These are phyloP conservation scores for Penicillium verhagenii DNA, from an alignment of 495 filamentous ascomycete genomes.

Conservation along the genomic window DNA sequence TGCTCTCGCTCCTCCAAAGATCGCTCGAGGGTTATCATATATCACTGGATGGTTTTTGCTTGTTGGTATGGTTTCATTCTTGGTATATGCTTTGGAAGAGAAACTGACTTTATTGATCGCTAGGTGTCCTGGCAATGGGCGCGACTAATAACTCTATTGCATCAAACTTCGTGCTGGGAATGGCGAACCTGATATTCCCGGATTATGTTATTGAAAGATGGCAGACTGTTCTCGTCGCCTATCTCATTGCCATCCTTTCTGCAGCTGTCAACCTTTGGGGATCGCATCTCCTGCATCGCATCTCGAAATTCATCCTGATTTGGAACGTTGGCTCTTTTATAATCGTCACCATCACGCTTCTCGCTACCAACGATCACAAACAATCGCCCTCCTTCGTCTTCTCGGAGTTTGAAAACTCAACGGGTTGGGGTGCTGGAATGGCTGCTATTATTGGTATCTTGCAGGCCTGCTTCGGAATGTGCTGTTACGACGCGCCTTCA, in stretches of 20 bases:
- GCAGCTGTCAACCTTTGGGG: conserved; percentile 50
- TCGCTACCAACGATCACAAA: conserved; percentile 53
- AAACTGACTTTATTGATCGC: not conserved
- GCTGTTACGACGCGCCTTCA: conserved; percentile 46
- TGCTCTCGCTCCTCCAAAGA: conserved; percentile 51
- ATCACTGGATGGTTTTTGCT: conserved; percentile 56
- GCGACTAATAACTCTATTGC: conserved; percentile 57
- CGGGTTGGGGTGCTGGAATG: conserved; percentile 52
- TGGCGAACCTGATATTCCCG: conserved; percentile 53
- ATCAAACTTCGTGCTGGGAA: conserved; percentile 55
- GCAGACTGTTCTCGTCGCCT: conserved; percentile 57
- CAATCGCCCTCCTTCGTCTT: conserved; percentile 57
- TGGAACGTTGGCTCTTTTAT: conserved; percentile 58
- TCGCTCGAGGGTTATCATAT: conserved; percentile 48
- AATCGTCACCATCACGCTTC: conserved; percentile 48
- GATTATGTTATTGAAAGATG: conserved; percentile 54
- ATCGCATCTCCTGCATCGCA: conserved; percentile 50
- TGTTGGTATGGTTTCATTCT: conserved; percentile 31
- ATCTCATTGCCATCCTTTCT: conserved; percentile 43
- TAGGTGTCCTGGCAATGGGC: conserved; percentile 56
- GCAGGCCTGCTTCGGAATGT: conserved; percentile 59
- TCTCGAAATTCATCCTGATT: conserved; percentile 50
- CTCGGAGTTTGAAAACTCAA: conserved; percentile 54
- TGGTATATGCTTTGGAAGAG: not conserved
- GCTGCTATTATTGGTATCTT: conserved; percentile 55